Conservation (phyloP, 2,329 filamentous ascomycete species). For the Dissoconium aciculare region DNA sequence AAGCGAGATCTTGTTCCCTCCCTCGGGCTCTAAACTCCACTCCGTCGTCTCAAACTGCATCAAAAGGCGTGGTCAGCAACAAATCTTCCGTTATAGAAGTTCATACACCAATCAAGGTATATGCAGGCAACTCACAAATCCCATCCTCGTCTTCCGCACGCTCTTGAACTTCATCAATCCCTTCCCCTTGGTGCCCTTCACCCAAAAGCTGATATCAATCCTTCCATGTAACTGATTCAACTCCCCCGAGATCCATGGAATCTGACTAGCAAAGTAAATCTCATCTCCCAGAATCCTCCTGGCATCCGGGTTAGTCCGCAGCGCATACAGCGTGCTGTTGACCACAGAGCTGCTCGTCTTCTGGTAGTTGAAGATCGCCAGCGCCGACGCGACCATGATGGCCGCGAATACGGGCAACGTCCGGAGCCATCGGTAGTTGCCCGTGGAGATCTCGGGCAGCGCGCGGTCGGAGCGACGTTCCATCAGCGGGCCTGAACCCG, state of each 20-base stretch:
- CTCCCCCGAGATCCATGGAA: constrained; percentile 41
- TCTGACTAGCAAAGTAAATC: constrained; percentile 35
- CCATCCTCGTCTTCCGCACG: constrained; percentile 50
- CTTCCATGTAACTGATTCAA: constrained; percentile 87
- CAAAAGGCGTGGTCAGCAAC: constrained; percentile 3
- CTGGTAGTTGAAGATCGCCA: constrained; percentile 99
- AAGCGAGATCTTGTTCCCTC: constrained; percentile 57
- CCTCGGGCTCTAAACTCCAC: constrained; percentile 66
- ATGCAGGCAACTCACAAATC: constrained; percentile 33
- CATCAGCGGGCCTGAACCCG: constrained; percentile 37
- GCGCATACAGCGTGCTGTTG: constrained; percentile 76
- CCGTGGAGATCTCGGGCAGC: constrained; percentile 30
- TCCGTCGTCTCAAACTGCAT: constrained; percentile 73
- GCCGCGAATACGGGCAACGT: constrained; percentile 69
- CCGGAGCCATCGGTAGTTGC: constrained; percentile 27
- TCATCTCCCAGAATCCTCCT: constrained; percentile 66
- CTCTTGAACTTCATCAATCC: constrained; percentile 73
- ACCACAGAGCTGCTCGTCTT: constrained; percentile 73
- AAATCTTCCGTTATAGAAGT: too few species aligned
- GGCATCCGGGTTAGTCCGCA: constrained; percentile 64
- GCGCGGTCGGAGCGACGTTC: constrained; percentile 39
- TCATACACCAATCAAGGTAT: neutral
- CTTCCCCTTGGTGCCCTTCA: constrained; percentile 58
- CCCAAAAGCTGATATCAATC: constrained; percentile 76
- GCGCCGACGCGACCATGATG: constrained; percentile 53